Base-by-base conservation (phyloP, 495 filamentous ascomycete species). In the Saxispiralis lemnorum region DNA sequence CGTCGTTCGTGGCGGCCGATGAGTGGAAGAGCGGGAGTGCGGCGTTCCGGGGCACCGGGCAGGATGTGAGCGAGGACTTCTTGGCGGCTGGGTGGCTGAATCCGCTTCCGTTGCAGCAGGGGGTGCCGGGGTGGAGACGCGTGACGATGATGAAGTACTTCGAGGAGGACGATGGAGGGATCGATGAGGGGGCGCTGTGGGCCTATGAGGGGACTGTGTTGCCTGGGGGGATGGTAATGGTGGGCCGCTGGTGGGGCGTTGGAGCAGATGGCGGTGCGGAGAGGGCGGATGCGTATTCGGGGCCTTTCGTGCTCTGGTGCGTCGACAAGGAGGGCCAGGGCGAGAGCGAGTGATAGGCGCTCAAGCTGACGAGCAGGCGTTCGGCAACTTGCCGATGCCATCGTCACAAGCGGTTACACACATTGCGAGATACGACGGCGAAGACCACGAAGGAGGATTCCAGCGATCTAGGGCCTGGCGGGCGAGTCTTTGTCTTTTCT, bases 201-300 rank as follows among this genome's bases (percentile, higher is more conserved):
- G 59, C 55, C 4, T 60, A 62, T 44, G 61, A 64, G 48, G 61
- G 60, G n/a, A 57, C 63, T 1, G 61, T 64, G 16, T 39, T 64
- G 16, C 61, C 61, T 0, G 61, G 61, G 6, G 60, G 59, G 0
- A 31, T 58, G 41, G 55, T 64, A 11, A 56, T 63, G 12, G n/a
- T 64, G 12, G 60, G 61, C 2, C 51, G 61, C 1, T 64, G 61
- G 61, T 60, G 57, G 58, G 35, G 39, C 13, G 45, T 49, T 9
- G 33, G 43, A 6, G 47, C 53, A 21, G 51, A 21, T 2, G 24
- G 11, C 6, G 44, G 44, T 14, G 35, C 35, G 28, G 31, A 31
- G 3, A 42, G 40, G 41, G 35, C 35, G 28, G 36, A 36, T 6
- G 37, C 41, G 41, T 55, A 52, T 19, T 52, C 49, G 4, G 20